Base-by-base conservation (phyloP, 2,329 filamentous ascomycete species). In the Chrysosporium queenslandicum region DNA sequence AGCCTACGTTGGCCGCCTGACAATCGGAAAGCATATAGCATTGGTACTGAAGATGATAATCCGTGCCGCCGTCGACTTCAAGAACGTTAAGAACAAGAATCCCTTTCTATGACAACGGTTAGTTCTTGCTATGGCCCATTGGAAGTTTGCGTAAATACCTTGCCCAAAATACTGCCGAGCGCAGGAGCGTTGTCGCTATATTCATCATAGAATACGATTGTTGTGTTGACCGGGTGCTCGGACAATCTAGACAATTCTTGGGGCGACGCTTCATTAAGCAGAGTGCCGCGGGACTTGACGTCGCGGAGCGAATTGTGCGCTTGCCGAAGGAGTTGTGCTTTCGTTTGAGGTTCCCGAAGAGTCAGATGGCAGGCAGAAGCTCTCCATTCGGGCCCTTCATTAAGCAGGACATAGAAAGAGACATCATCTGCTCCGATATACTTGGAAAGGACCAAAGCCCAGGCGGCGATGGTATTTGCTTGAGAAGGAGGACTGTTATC, bases 401-500 rank as follows among this genome's bases (percentile, higher is more conserved):
- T 27, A n/a, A 53, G 32, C 16, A 53, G 36, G 34, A 48, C 32
- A 32, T 47, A 47, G 36, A 53, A 30, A 4, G 50, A 53, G 16
- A 47, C 37, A 14, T 53, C 41, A 14, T 46, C 32, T 25, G 20
- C 36, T 23, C 50, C 50, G 4, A 47, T 47, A 37, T 47, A 47
- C 16, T 36, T 47, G 6, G 45, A 47, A 34, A 47, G 16, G 12
- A 30, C 37, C 29, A 36, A 47, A 23, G 29, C 18, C 45, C 45
- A 47, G 36, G 45, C 45, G 12, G 29, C 68, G 9, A 96, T 67
- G 16, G 91, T 76, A 49, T 82, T 84, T 12, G 76, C 78, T 9
- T 77, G 71, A 0, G 82, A 75, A 56, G 83, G 77, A 55, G 94
- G 81, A 1, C 72, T 69, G 51, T 83, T 79, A 16, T 77, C 76